Evolutionary conservation across 2,329 filamentous ascomycete genomes (phyloP), one percentile per base, ranked within the genome.

Genomic region (Cladobotryum mycophilum): DNA sequence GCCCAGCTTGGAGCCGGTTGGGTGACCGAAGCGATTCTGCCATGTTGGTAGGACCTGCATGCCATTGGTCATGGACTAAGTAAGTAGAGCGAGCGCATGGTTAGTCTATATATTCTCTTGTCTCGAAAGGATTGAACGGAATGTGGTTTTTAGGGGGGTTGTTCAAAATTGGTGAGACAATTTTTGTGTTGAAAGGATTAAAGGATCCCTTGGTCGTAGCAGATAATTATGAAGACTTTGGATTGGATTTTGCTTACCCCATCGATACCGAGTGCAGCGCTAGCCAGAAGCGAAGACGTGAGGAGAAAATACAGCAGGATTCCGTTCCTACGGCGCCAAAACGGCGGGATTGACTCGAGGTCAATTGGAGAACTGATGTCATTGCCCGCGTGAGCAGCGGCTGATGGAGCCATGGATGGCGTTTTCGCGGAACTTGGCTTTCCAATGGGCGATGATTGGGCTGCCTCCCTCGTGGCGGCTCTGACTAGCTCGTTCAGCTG

Each of bases 301-400:
- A 73, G 63, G 3, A 73, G 56, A 36, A 73, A 72, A 55, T 73
- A 73, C 4, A 73, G 58, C 14, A 72, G 56, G 3, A 71, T 60
- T 2, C 70, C 70, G 63, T 74, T 74, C 43, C 69, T 72, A 12
- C 67, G 55, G 11, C 60, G 60, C 61, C 64, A 70, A 47, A 70
- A 70, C 0, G 65, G 66, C 1, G 65, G 60, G 5, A 66, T 56
- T 0, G 60, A 43, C 3, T 57, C 53, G 33, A 68, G 52, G 49
- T 70, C 65, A 15, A 69, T 63, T 2, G 63, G 59, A 14, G 65
- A 58, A 34, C 56, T 41, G 18, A 68, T 63, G 34, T 59, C 62
- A 22, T 68, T 62, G 3, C 58, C 58, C 9, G 64, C 59, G 33
- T 57, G 60, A 11, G 66, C 64, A 22, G 61, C 67, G 49, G 60